Evolutionary conservation across 2,329 filamentous ascomycete genomes (phyloP), one percentile per base, ranked within the genome.

Genomic region (Pleurostoma richardsiae): DNA sequence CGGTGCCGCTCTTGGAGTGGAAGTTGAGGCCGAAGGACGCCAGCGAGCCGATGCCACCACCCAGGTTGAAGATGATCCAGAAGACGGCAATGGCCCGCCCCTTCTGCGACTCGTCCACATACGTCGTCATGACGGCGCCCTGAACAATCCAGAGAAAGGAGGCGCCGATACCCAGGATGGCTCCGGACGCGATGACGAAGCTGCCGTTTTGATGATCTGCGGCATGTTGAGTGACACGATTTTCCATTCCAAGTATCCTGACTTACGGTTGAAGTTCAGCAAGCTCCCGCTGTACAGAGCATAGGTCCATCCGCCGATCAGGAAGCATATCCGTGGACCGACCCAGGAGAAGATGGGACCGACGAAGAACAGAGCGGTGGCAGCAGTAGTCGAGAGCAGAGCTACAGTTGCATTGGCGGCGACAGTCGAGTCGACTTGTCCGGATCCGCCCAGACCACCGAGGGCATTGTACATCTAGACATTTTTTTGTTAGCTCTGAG

Each of bases 121-220:
- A 74, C 1, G 70, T 69, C 0, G 67, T 72, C 70, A 74, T 74
- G 51, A 74, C 73, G 26, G 71, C 68, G 10, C 71, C 71, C 51
- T 74, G 71, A 1, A 69, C 62, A 29, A 72, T 66, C 71, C 71
- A 74, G 5, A 74, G 49, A 48, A 73, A 68, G 2, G 69, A 65
- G 3, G 70, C 67, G 8, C 71, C 69, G 26, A 73, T 49, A 53
- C 71, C 71, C n/a, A 74, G 63, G 29, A 74, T 60, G 5, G 67
- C 70, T 29, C 71, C 71, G 2, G 67, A 52, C 5, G 61, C 68
- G 46, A 74, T 73, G 31, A 73, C 70, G 45, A 74, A 72, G 4
- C 59, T 52, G 27, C 65, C 69, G 41, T 72, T 73, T 10, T 47
- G 54, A 11, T 58, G 59, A 40, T 62, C 59, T 62, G 33, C 33